phyloP scores from a whole-genome alignment of 352 stramenopile species.

The Pythium sp. region DNA sequence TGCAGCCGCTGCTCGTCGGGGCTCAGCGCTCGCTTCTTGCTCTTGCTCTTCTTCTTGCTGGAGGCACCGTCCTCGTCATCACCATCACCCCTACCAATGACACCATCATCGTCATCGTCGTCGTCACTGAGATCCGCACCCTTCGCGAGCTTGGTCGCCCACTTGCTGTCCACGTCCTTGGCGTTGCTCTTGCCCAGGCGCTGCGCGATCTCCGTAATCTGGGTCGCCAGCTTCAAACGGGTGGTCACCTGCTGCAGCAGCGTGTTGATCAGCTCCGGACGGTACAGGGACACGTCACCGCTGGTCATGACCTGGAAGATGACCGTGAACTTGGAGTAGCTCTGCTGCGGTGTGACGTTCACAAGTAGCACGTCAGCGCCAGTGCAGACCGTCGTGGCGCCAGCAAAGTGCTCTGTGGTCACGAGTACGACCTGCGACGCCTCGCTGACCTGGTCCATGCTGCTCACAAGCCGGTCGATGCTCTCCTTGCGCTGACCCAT shows the following conservation, averaged over 20 bases:
- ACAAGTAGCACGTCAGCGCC: constrained; percentile 43
- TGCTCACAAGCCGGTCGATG: constrained; percentile 36
- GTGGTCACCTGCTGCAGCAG: constrained; percentile 45
- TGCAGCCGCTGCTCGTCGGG: constrained; percentile 71
- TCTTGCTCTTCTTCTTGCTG: constrained; percentile 28
- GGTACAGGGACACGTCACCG: constrained; percentile 22
- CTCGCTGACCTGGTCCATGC: neutral
- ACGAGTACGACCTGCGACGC: constrained; percentile 46
- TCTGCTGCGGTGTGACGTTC: constrained; percentile 12
- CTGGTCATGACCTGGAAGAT: constrained; percentile 20
- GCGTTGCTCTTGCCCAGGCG: constrained; percentile 26
- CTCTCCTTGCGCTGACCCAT: constrained; percentile 46
- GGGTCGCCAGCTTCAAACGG: constrained; percentile 50
- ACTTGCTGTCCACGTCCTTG: constrained; percentile 48
- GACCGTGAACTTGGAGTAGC: constrained; percentile 36
- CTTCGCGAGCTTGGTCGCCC: constrained; percentile 54
- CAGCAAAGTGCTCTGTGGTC: constrained; percentile 57
- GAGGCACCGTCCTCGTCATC: constrained; percentile 40
- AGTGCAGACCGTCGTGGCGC: constrained; percentile 19
- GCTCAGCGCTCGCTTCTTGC: constrained; percentile 36
- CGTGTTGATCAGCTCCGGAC: constrained; percentile 24
- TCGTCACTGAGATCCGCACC: constrained; percentile 48
- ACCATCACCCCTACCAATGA: constrained; percentile 31
- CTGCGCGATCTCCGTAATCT: constrained; percentile 53
- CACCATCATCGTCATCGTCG: constrained; percentile 29